Conservation (phyloP, 495 filamentous ascomycete species). For the Lophiotrema nucula region DNA sequence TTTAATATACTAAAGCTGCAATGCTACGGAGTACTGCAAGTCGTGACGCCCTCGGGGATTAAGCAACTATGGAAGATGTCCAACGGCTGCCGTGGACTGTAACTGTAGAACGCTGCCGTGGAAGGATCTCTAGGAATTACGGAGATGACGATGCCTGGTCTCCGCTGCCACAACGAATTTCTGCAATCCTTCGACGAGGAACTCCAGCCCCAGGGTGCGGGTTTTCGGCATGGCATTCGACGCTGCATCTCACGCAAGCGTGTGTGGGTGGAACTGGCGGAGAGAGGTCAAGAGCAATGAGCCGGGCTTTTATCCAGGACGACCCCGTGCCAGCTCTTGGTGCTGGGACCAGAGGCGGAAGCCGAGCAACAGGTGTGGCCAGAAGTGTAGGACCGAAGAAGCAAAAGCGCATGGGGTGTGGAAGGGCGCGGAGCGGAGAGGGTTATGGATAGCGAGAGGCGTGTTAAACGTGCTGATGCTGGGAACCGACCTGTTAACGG, state of each 20-base stretch:
- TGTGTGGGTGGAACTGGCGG: not conserved
- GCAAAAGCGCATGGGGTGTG: not conserved
- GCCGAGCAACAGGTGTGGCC: not conserved
- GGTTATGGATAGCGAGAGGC: not conserved
- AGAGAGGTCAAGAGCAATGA: constrained; percentile 2
- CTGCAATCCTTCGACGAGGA: no score
- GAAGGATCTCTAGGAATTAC: not conserved
- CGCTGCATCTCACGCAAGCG: not conserved
- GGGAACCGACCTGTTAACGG: no score
- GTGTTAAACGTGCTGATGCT: not conserved
- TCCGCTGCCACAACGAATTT: no score
- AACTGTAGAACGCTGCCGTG: no score
- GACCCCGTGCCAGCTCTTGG: not conserved
- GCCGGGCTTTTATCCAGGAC: constrained; percentile 20
- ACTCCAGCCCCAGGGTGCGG: no score
- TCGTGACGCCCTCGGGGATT: constrained; percentile 5
- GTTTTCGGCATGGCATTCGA: not conserved
- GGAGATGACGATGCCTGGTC: not conserved
- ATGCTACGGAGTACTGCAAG: constrained; percentile 16
- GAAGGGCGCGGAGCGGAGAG: no score
- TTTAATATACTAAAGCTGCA: constrained; percentile 12
- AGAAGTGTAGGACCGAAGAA: not conserved
- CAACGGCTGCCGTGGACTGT: not conserved
- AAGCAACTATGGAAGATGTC: constrained; percentile 6
- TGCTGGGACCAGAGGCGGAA: not conserved